Base-by-base conservation (phyloP, 176 grass and related monocot species). In the Olyra latifolia region DNA sequence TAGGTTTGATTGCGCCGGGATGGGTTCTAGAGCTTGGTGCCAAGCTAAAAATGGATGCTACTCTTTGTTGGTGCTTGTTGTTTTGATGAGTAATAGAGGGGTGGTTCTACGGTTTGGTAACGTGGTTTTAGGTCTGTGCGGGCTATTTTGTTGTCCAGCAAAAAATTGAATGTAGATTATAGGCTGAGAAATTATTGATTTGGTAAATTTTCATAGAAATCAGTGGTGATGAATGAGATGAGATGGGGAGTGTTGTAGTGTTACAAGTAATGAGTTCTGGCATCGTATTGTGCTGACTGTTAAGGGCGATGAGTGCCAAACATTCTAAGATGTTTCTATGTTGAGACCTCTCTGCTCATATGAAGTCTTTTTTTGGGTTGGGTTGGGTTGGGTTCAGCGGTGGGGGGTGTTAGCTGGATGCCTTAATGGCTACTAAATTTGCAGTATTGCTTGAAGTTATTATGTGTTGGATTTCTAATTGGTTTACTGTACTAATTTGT, bases 21-120 rank as follows among this genome's bases (percentile, higher is more conserved):
- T 78, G 59, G 56, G 41, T 58, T 71, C 47, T 69, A 40, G 25
- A 81, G 69, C 61, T 87, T 49, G 59, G 16, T 80, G 67, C 41
- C 7, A 28, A 44, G 42, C 17, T 78, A n/a, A 59, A 59, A 52
- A 59, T 27, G 15, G 48, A 48, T 61, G 23, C 67, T 52, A 13
- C 23, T n/a, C 19, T 2, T 50, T 49, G 15, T 25, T 19, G 24
- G 23, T 35, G 7, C 11, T 30, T 19, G 5, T 8, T 80, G 14
- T 22, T 57, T 44, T 23, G 29, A 8, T 45, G 55, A 70, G 25
- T 39, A 17, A 52, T 54, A n/a, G 20, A 61, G 3, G 32, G 30
- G 54, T 62, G 13, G 4, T 60, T 54, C 27, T 56, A 49, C 25
- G 47, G 45, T 24, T 66, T 50, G 46, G 11, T 71, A 8, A 10